These are phyloP conservation scores for Corymbia calophylla DNA, from an alignment of 441 rosid species.

Conservation along the genomic window DNA sequence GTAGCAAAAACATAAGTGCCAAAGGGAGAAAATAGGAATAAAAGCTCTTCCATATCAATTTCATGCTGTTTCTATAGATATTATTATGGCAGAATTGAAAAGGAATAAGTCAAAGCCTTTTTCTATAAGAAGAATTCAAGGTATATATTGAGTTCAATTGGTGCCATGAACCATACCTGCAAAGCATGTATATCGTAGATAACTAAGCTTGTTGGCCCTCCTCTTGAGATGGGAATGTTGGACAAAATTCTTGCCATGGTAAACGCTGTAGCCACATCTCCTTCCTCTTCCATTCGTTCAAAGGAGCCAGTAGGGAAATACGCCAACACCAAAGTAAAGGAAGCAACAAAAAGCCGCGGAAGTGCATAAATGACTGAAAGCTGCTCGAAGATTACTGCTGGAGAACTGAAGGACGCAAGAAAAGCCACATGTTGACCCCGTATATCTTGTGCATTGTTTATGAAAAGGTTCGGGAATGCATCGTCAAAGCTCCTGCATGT, in stretches of 20 bases:
- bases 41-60: background rate
- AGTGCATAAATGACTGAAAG: slow-evolving; percentile 93
- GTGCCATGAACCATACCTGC: slow-evolving; percentile 43
- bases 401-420: slow-evolving; percentile 91
- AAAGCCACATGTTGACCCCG: slow-evolving; percentile 95
- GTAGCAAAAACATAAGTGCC: background rate
- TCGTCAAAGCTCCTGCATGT: slow-evolving; percentile 82
- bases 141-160: background rate
- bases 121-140: background rate
- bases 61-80: background rate
- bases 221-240: slow-evolving; percentile 89
- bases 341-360: slow-evolving; percentile 84
- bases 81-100: background rate
- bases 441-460: slow-evolving; percentile 86
- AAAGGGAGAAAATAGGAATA: background rate
- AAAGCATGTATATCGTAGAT: slow-evolving; percentile 96
- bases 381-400: slow-evolving; percentile 90
- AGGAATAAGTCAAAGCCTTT: background rate
- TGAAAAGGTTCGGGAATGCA: slow-evolving; percentile 90
- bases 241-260: slow-evolving; percentile 97
- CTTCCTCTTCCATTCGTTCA: slow-evolving; percentile 99
- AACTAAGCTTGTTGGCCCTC: slow-evolving; percentile 95
- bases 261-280: slow-evolving; percentile 97
- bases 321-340: slow-evolving; percentile 87
- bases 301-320: slow-evolving; percentile 98